phyloP scores from a whole-genome alignment of 1,139 yeast species.

The Suhomyces coccinellae region DNA sequence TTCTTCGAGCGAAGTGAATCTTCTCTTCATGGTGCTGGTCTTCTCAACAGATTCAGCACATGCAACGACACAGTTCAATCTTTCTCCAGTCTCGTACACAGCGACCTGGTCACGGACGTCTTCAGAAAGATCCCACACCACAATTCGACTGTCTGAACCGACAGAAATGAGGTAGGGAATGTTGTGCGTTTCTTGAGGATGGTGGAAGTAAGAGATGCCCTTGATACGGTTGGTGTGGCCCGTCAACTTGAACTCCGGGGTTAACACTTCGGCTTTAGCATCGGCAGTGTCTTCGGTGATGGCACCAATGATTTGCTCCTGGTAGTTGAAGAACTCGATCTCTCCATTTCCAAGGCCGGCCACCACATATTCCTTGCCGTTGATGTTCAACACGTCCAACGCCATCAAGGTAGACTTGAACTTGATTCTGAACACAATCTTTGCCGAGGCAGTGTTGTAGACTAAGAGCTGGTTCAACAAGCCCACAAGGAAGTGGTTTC shows the following conservation, averaged over 20 bases:
- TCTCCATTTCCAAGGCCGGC: constrained; percentile 74
- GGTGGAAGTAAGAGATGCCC: constrained; percentile 59
- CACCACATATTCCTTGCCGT: constrained; percentile 55
- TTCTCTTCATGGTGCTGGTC: constrained; percentile 67
- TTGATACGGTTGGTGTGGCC: constrained; percentile 90
- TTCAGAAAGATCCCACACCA: constrained; percentile 74
- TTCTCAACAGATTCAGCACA: constrained; percentile 81
- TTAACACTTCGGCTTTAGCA: constrained; percentile 31
- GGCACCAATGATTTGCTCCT: constrained; percentile 27
- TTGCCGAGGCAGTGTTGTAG: constrained; percentile 66
- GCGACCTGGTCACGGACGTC: constrained; percentile 73
- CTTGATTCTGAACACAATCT: constrained; percentile 49
- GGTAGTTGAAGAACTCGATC: constrained; percentile 54
- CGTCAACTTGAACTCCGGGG: constrained; percentile 56
- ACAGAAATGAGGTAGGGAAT: constrained; percentile 68
- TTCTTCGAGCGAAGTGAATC: constrained; percentile 43
- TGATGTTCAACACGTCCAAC: constrained; percentile 50
- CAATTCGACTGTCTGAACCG: constrained; percentile 90
- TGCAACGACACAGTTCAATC: constrained; percentile 81
- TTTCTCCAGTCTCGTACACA: constrained; percentile 88
- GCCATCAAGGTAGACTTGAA: constrained; percentile 68
- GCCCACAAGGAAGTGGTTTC: constrained; percentile 75
- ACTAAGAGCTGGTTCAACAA: constrained; percentile 62
- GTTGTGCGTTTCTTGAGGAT: constrained; percentile 34
- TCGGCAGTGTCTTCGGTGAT: constrained; percentile 29